A percentile compares a stretch with the other conserved stretches of the same genome.
phyloP scores from a whole-genome alignment of 2,329 filamentous ascomycete genomes.

The Pseudocercospora pini-densiflorae region DNA sequence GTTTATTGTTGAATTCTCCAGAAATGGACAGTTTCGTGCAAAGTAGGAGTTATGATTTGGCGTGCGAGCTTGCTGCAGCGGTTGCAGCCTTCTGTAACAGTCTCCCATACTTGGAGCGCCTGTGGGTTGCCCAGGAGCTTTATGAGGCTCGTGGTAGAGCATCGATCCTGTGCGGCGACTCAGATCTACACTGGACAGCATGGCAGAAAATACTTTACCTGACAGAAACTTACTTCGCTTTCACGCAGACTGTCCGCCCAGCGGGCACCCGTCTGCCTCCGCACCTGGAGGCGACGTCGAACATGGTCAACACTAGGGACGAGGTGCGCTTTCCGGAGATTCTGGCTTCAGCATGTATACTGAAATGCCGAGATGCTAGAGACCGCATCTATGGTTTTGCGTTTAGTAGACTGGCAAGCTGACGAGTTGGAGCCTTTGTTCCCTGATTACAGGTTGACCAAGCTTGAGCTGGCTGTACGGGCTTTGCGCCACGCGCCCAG shows the following conservation, averaged over 20 bases:
- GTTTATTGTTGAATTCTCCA: not conserved
- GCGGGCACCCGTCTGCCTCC: not conserved
- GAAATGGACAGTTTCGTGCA: not conserved
- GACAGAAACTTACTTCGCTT: not conserved
- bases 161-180: not conserved
- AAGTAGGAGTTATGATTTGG: not conserved
- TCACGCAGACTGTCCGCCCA: not conserved
- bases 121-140: not conserved
- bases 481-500: not conserved
- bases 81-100: not conserved
- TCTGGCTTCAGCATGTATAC: not conserved
- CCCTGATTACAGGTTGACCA: not conserved
- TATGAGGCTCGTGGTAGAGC: not conserved
- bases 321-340: not conserved
- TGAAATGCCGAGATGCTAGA: not conserved
- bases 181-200: not conserved
- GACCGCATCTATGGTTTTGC: not conserved
- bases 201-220: not conserved
- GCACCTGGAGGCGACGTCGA: not conserved
- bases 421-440: not conserved
- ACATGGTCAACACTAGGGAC: not conserved
- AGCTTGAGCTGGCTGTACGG: not conserved
- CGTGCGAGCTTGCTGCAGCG: not conserved
- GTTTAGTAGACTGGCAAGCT: not conserved
- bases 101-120: not conserved